Percentiles rank a stretch among this genome's conserved stretches.
Conservation (phyloP, 371 early-diverging fungal species). For the Circinella umbellata region DNA sequence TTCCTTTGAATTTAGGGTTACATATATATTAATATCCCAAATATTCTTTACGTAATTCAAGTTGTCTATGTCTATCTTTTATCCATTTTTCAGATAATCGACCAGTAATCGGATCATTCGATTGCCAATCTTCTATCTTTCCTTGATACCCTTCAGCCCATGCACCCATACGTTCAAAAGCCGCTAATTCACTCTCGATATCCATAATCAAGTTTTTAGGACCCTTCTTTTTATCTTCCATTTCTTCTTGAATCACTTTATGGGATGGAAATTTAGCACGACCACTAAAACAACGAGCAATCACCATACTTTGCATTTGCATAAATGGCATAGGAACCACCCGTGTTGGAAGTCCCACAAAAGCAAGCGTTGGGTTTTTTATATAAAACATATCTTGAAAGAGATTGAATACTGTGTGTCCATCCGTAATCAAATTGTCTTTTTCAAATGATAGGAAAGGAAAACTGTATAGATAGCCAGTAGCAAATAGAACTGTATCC, state of each 20-base stretch:
- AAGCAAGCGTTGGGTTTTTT: slow-evolving; percentile 57
- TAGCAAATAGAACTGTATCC: slow-evolving; percentile 60
- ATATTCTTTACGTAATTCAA: slow-evolving; percentile 28
- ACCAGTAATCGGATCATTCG: slow-evolving; percentile 29
- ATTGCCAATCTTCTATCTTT: slow-evolving; percentile 20
- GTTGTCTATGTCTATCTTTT: slow-evolving; percentile 23
- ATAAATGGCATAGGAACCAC: slow-evolving; percentile 61
- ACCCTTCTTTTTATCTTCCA: neutral
- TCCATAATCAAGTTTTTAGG: slow-evolving; percentile 26
- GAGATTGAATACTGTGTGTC: slow-evolving; percentile 50
- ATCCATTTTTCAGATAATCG: slow-evolving; percentile 33
- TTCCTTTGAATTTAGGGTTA: too few relatives aligned
- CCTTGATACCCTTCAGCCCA: slow-evolving; percentile 42
- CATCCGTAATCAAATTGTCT: slow-evolving; percentile 37
- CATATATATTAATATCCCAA: slow-evolving; percentile 47
- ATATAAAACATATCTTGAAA: slow-evolving; percentile 55
- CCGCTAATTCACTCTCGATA: slow-evolving; percentile 17
- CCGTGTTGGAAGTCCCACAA: slow-evolving; percentile 60
- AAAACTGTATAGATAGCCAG: slow-evolving; percentile 63
- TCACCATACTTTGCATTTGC: slow-evolving; percentile 54
- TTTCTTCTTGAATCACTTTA: slow-evolving; percentile 1
- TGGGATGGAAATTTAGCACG: slow-evolving; percentile 10
- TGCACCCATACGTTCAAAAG: slow-evolving; percentile 34
- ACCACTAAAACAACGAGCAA: slow-evolving; percentile 47
- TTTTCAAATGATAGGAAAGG: slow-evolving; percentile 55